These are phyloP conservation scores for Antrodiella citrinella DNA, from an alignment of 768 basidiomycete genomes.

Conservation along the genomic window DNA sequence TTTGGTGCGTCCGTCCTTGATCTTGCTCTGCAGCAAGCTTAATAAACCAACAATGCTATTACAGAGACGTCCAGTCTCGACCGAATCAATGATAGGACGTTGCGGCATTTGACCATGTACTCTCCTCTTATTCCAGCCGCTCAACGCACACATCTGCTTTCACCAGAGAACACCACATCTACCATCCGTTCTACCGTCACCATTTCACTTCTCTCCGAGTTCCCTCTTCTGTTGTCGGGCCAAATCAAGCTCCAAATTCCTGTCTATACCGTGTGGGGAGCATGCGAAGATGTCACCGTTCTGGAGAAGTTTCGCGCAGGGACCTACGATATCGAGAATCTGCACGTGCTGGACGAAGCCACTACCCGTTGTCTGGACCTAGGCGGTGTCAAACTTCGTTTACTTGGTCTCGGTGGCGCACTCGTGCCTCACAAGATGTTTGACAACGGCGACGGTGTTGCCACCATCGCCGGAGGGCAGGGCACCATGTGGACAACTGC, in stretches of 20 bases:
- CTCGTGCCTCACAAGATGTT: slow-evolving; percentile 93
- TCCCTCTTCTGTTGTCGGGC: slow-evolving; percentile 83
- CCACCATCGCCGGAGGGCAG: slow-evolving; percentile 96
- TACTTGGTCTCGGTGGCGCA: slow-evolving; percentile 95
- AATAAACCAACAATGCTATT: too few relatives aligned
- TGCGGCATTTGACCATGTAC: slow-evolving; percentile 94
- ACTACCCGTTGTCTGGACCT: slow-evolving; percentile 89
- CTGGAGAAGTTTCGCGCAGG: slow-evolving; percentile 89
- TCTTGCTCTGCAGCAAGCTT: neutral
- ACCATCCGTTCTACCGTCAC: slow-evolving; percentile 66
- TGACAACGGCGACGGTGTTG: slow-evolving; percentile 87
- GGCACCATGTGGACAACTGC: slow-evolving; percentile 99
- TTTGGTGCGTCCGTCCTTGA: slow-evolving; percentile 52
- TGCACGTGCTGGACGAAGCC: slow-evolving; percentile 90
- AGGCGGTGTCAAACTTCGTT: slow-evolving; percentile 86
- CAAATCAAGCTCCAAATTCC: slow-evolving; percentile 89
- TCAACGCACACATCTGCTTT: slow-evolving; percentile 71
- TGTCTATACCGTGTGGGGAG: slow-evolving; percentile 95
- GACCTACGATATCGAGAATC: slow-evolving; percentile 78
- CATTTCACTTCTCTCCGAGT: slow-evolving; percentile 84
- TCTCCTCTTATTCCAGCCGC: slow-evolving; percentile 86
- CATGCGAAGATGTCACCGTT: slow-evolving; percentile 91
- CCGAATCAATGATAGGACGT: slow-evolving; percentile 90
- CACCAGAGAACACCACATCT: slow-evolving; percentile 59
- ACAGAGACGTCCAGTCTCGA: slow-evolving; percentile 74